Evolutionary conservation across 2,329 filamentous ascomycete genomes (phyloP), one percentile per base, ranked within the genome.

Genomic region (Waltergamsia citrina): DNA sequence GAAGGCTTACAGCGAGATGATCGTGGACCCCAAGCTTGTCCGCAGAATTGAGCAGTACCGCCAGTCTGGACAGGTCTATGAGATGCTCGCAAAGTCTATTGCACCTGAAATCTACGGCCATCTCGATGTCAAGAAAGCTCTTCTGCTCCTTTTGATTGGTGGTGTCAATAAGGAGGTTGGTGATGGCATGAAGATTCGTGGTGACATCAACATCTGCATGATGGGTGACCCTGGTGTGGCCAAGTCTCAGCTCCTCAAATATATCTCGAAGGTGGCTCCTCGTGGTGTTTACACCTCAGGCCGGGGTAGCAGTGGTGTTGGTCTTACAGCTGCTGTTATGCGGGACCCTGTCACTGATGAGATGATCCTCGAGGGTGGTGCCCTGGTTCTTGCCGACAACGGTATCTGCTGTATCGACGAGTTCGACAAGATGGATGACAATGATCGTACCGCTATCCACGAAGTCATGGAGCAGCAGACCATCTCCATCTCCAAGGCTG

Each of bases 191-290:
- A 83, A 87, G 50, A 98, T 98, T 54, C 86, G 92, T 71, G 92
- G 92, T 49, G 92, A 98, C 53, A 94, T 98, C 67, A 98, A 98
- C 62, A 81, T 98, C 42, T 96, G 92, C 57, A 65, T 98, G 51
- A 98, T 98, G 92, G 92, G 92, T 71, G 92, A 98, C 52, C 92
- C 92, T 54, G 92, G 92, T 85, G 92, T 98, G 53, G 92, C 92
- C 64, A 98, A 98, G 65, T 98, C 92, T 24, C 92, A 98, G 65
- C 67, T 98, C 45, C 73, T 98, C 45, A 96, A 95, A 63, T 98
- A 98, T 58, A 96, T 98, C 54, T 86, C 87, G 44, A 96, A 98
- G 64, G 92, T 98, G 20, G 90, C 92, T 2, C 92, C 92, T 41
- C 85, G 92, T 42, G 88, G 87, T 48, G 81, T 88, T 10, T 88